These are phyloP conservation scores for Cymbopogon citratus DNA, from an alignment of 176 grass and related monocot genomes.

Conservation along the genomic window DNA sequence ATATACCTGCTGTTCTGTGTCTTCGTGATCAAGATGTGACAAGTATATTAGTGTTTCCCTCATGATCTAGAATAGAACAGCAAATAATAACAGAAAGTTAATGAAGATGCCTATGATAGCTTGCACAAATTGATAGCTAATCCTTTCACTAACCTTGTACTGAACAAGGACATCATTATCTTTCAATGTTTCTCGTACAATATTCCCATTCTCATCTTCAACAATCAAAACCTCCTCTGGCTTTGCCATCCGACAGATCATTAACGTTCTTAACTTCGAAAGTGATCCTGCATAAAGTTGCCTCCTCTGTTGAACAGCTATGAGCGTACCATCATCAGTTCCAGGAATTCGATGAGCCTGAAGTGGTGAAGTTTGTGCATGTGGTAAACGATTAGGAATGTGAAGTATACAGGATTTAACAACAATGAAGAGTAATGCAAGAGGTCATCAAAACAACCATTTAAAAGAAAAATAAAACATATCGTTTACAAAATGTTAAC, in stretches of 20 bases:
- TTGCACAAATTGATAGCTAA: neutral
- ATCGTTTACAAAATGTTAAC: neutral
- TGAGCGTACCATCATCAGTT: slow-evolving; percentile 42
- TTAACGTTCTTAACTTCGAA: slow-evolving; percentile 64
- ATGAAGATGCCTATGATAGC: neutral
- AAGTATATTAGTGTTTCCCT: slow-evolving; percentile 78
- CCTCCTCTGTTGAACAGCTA: slow-evolving; percentile 47
- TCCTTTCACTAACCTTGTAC: slow-evolving; percentile 52
- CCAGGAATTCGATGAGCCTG: slow-evolving; percentile 35
- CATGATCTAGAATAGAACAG: slow-evolving; percentile 53
- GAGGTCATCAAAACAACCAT: neutral
- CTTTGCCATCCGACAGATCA: slow-evolving; percentile 80
- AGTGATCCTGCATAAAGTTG: slow-evolving; percentile 56
- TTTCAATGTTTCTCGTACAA: slow-evolving; percentile 77
- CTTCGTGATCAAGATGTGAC: slow-evolving; percentile 67
- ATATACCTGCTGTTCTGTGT: slow-evolving; percentile 70
- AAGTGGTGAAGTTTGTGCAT: slow-evolving; percentile 8
- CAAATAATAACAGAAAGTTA: neutral
- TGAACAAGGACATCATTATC: slow-evolving; percentile 79
- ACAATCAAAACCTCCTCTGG: slow-evolving; percentile 76
- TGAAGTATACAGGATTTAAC: neutral
- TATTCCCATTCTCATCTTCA: slow-evolving; percentile 79
- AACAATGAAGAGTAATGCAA: neutral
- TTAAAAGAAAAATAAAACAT: slow-evolving; percentile 2
- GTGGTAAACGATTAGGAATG: neutral